Evolutionary conservation across 495 filamentous ascomycete species (phyloP), one percentile per base, ranked within the genome.

Genomic region (Rhypophila decipiens): DNA sequence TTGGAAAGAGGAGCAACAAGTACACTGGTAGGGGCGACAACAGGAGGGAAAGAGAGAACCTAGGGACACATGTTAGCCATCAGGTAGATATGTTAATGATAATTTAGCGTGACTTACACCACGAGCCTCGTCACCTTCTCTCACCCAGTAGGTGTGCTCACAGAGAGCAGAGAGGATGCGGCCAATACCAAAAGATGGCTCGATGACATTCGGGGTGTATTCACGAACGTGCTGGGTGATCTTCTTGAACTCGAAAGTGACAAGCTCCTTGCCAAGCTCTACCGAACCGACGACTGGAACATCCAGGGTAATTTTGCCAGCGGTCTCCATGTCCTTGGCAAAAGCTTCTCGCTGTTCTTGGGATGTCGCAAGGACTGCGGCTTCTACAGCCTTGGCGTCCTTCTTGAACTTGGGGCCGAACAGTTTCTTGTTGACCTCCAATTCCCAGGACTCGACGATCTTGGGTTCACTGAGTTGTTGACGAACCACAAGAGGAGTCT

Each of bases 171-270:
- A 89, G 40, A 90, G 61, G 31, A 90, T 88, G 41, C 86, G 76
- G 40, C 87, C 86, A 53, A 91, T 87, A 67, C 87, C 86, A 58
- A 91, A 91, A 8, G 86, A 89, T 1, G 87, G 87, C 68, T 91
- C 86, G 47, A 91, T 89, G 22, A 91, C 85, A 53, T 88, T 89
- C 22, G 87, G 87, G 1, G 80, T 88, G 68, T 85, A 90, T 60
- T 89, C 85, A 49, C 87, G 73, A 47, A 78, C 68, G 57, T 87
- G 78, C 64, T 87, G 83, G 18, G 80, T 70, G 20, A 81, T 71
- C 22, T 79, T 88, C 35, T 76, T 73, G 72, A 81, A 83, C 68
- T 84, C 82, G 57, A 90, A 85, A 24, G 69, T 76, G 56, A 90
- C 69, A 24, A 89, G 66, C 31, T 87, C 85, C 59, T 80, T 82